These are phyloP conservation scores for Talaromyces sp. DNA, from an alignment of 2,329 filamentous ascomycete species.

Conservation along the genomic window DNA sequence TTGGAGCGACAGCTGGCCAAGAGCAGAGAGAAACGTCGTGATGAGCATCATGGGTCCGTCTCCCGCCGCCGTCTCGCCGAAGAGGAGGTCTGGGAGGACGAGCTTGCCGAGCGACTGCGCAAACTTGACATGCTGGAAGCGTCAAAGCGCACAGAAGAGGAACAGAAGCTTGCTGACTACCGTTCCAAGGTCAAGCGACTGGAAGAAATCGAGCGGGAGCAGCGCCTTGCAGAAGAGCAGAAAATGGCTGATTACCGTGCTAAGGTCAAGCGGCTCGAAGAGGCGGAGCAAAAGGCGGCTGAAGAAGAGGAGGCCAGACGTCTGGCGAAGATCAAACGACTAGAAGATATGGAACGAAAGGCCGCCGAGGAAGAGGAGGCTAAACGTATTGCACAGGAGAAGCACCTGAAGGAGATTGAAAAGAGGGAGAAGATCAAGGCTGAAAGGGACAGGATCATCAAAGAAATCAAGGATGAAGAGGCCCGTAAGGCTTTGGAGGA, in stretches of 20 bases:
- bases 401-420: constrained; percentile 32
- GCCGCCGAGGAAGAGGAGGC: constrained; percentile 31
- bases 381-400: constrained; percentile 27
- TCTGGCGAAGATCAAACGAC: constrained; percentile 21
- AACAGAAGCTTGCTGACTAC: constrained; percentile 16
- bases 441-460: constrained; percentile 42
- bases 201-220: constrained; percentile 26
- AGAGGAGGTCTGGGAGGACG: constrained; percentile 44
- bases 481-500: constrained; percentile 35
- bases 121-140: constrained; percentile 36
- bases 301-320: constrained; percentile 17
- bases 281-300: constrained; percentile 39
- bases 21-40: constrained; percentile 21
- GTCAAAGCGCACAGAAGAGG: constrained; percentile 40
- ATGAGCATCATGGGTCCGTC: constrained; percentile 21
- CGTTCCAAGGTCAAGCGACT: constrained; percentile 21
- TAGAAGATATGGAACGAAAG: constrained; percentile 26
- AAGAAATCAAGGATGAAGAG: constrained; percentile 44
- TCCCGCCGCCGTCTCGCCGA: constrained; percentile 26
- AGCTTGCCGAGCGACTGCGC: constrained; percentile 38
- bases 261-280: constrained; percentile 30
- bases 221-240: constrained; percentile 24
- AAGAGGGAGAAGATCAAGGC: constrained; percentile 41
- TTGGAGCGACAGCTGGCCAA: constrained; percentile 32
- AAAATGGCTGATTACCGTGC: constrained; percentile 19